Evolutionary conservation across 768 basidiomycete species (phyloP).

Genomic region (Suillus subluteus): DNA sequence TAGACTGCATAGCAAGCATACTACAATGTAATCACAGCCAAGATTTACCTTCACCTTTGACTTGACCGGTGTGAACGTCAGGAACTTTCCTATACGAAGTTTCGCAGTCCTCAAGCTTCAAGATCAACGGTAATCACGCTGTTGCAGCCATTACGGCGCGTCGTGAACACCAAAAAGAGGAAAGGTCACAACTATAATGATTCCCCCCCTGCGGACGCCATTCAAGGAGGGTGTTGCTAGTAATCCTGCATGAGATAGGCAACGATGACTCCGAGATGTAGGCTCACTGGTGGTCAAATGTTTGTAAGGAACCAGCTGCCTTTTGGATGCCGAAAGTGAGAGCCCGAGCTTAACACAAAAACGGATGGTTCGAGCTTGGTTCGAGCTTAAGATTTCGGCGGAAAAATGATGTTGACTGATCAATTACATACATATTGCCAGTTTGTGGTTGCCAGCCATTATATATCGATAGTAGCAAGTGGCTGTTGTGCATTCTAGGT

Average conservation of each 20-base stretch:
- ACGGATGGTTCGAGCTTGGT: neutral
- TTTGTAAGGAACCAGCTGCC: neutral
- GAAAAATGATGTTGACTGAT: conserved; percentile 37
- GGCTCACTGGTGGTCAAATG: neutral
- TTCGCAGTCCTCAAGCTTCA: neutral
- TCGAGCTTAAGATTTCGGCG: neutral
- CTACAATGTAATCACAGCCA: neutral
- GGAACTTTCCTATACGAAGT: neutral
- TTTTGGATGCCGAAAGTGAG: neutral
- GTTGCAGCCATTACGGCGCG: neutral
- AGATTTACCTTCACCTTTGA: neutral
- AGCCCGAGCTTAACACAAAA: neutral
- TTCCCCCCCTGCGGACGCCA: neutral
- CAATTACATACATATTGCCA: neutral
- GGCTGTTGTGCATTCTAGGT: conserved; percentile 45
- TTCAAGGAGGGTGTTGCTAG: neutral
- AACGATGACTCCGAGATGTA: conserved; percentile 26
- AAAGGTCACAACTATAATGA: neutral
- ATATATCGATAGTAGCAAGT: conserved; percentile 48
- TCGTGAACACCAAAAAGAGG: neutral
- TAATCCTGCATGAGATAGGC: neutral
- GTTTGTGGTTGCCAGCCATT: neutral
- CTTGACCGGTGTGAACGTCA: neutral
- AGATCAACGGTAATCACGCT: neutral
- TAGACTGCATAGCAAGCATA: neutral